Evolutionary conservation across 495 filamentous ascomycete genomes (phyloP), one percentile per base, ranked within the genome.

Genomic region (Halenospora varia): DNA sequence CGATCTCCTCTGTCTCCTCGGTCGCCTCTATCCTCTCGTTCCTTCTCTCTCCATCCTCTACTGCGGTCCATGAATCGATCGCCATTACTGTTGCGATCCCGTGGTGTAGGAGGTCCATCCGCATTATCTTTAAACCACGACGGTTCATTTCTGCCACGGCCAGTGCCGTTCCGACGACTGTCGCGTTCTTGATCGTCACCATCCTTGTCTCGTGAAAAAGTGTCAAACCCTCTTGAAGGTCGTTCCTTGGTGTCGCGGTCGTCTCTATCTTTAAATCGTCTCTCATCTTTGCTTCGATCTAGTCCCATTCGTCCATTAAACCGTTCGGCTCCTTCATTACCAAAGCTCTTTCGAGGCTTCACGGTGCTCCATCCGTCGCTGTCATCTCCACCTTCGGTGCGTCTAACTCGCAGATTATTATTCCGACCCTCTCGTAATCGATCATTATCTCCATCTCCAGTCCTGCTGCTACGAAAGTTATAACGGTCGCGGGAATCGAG

Each of bases 261-360:
- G 51, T 80, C 76, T 22, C 74, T 67, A 26, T 79, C 70, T 53
- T 62, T 72, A 48, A 69, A 71, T 55, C 71, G 66, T 26, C 70
- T 64, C 39, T 74, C 72, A 50, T 75, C 72, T 26, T 56, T 61
- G 15, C 60, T 55, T 51, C 61, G 50, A 23, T 60, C 67, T 8
- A 68, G 70, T 51, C 79, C 77, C 77, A 81, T 81, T 53, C 80
- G 77, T 17, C 76, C 77, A 48, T 79, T 75, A 61, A 86, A 86
- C 40, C 82, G 73, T 63, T 86, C 83, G 46, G 81, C 82, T 24
- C 82, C 82, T 48, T 86, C 83, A 47, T 71, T 70, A 39, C 83
- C 83, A 65, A 86, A 85, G 57, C 83, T 86, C 62, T 85, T 85
- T 51, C 83, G 78, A 10, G 83, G 78, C 52, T 84, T 81, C 56